Percentiles rank a stretch among this genome's conserved stretches.
Conservation (phyloP, 192 early-diverging fungal genomes). For the Coemansia sp. region DNA sequence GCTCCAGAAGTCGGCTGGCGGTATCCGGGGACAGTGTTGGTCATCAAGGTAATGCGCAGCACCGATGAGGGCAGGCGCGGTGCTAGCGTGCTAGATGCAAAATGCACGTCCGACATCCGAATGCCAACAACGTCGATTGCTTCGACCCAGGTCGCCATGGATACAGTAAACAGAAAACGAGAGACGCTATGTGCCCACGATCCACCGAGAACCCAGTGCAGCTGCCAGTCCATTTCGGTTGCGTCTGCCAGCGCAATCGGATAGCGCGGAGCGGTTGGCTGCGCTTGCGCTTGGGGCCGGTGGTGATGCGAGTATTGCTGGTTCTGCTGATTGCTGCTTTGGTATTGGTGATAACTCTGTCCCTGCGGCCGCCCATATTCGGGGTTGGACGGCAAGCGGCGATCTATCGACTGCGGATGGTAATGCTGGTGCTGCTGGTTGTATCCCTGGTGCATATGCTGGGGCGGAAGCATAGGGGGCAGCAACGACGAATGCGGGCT, state of each 20-base stretch:
- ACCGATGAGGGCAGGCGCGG: slow-evolving; percentile 45
- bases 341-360: not conserved
- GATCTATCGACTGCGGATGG: not conserved
- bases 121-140: slow-evolving; percentile 23
- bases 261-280: slow-evolving; percentile 8
- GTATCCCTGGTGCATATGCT: not conserved
- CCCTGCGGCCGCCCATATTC: not conserved
- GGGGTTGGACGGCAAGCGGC: not conserved
- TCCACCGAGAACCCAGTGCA: slow-evolving; percentile 28
- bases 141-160: slow-evolving; percentile 45
- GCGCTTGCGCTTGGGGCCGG: slow-evolving; percentile 9
- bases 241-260: slow-evolving; percentile 27
- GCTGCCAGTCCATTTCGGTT: slow-evolving; percentile 45
- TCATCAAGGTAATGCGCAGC: slow-evolving; percentile 30
- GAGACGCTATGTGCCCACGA: slow-evolving; percentile 26
- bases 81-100: slow-evolving; percentile 48
- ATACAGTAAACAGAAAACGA: slow-evolving; percentile 40
- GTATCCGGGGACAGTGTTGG: slow-evolving; percentile 6
- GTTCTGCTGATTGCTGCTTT: slow-evolving; percentile 1
- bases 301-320: not conserved
- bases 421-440: not conserved
- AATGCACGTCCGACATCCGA: slow-evolving; percentile 36
- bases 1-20: not conserved
- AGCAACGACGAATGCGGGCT: not conserved
- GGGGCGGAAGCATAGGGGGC: not conserved